phyloP scores from a whole-genome alignment of 495 filamentous ascomycete genomes.

The Lophiotrema nucula region DNA sequence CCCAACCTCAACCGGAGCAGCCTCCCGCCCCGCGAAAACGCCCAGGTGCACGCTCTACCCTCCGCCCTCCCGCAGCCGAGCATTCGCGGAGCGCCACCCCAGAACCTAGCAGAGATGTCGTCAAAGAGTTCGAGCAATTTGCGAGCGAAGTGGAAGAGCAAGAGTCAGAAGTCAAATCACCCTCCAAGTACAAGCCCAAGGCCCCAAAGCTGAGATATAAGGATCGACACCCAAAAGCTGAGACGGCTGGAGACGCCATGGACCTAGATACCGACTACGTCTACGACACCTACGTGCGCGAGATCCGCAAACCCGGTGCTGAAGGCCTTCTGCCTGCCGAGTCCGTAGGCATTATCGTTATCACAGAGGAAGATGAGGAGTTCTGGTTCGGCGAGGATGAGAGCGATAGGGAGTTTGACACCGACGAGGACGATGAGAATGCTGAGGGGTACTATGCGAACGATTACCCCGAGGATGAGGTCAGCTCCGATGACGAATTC shows the following conservation, averaged over 20 bases:
- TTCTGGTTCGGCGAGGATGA: slow-evolving; percentile 62
- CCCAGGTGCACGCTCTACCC: slow-evolving; percentile 25
- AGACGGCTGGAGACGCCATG: slow-evolving; percentile 19
- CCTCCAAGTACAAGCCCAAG: slow-evolving; percentile 32
- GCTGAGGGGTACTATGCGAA: slow-evolving; percentile 66
- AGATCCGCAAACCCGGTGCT: slow-evolving; percentile 15
- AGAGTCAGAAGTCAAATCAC: background rate
- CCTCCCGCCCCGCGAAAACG: slow-evolving; percentile 23
- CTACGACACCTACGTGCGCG: slow-evolving; percentile 62
- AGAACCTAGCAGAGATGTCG: slow-evolving; percentile 28
- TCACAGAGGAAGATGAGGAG: slow-evolving; percentile 56
- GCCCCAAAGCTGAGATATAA: slow-evolving; percentile 33
- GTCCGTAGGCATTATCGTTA: slow-evolving; percentile 57
- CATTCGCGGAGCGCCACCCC: slow-evolving; percentile 10
- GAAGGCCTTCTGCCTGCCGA: background rate
- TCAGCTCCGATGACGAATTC: slow-evolving; percentile 57
- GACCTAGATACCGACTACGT: slow-evolving; percentile 55
- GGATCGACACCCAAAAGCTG: slow-evolving; percentile 30
- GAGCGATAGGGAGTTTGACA: slow-evolving; percentile 54
- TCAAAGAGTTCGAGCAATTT: slow-evolving; percentile 26
- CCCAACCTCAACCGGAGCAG: too few relatives aligned
- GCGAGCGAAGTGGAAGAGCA: slow-evolving; percentile 25
- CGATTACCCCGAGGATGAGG: slow-evolving; percentile 67
- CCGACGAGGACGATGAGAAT: slow-evolving; percentile 38
- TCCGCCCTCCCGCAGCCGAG: slow-evolving; percentile 23